A percentile compares a stretch with the other conserved stretches of the same genome.
These are phyloP conservation scores for Cadophora sp. DNA, from an alignment of 2,329 filamentous ascomycete species.

Conservation along the genomic window DNA sequence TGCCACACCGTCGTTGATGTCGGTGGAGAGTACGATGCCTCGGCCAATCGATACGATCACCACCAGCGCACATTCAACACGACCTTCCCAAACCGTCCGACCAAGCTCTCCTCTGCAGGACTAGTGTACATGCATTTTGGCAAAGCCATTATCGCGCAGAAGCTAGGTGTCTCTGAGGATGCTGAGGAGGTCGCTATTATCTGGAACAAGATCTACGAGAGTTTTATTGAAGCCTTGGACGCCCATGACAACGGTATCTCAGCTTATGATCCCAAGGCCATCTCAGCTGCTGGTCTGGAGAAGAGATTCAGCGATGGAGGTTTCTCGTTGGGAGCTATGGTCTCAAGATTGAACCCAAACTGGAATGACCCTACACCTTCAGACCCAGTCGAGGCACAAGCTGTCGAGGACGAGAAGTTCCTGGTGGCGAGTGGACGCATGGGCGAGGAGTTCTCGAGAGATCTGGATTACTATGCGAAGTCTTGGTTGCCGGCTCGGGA, in stretches of 20 bases:
- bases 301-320: conserved; percentile 85
- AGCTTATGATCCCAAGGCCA: conserved; percentile 74
- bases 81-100: conserved; percentile 82
- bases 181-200: conserved; percentile 74
- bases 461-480: conserved; percentile 75
- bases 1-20: conserved; percentile 98
- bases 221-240: conserved; percentile 95
- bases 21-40: conserved; percentile 89
- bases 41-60: conserved; percentile 86
- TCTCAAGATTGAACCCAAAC: conserved; percentile 79
- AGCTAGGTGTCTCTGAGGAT: conserved; percentile 66
- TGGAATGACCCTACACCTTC: conserved; percentile 71
- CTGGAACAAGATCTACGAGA: conserved; percentile 88
- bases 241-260: conserved; percentile 97
- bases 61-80: conserved; percentile 92
- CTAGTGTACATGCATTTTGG: conserved; percentile 97
- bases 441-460: conserved; percentile 85
- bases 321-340: conserved; percentile 84
- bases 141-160: conserved; percentile 76
- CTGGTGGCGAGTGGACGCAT: conserved; percentile 79
- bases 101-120: conserved; percentile 92
- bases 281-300: conserved; percentile 74
- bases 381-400: conserved; percentile 66
- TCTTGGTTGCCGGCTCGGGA: conserved; percentile 89
- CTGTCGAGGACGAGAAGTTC: conserved; percentile 83